Percentiles rank a stretch among this genome's conserved stretches.
phyloP scores from a whole-genome alignment of 116 monocot genomes.

The Papilionanthe hybrid region DNA sequence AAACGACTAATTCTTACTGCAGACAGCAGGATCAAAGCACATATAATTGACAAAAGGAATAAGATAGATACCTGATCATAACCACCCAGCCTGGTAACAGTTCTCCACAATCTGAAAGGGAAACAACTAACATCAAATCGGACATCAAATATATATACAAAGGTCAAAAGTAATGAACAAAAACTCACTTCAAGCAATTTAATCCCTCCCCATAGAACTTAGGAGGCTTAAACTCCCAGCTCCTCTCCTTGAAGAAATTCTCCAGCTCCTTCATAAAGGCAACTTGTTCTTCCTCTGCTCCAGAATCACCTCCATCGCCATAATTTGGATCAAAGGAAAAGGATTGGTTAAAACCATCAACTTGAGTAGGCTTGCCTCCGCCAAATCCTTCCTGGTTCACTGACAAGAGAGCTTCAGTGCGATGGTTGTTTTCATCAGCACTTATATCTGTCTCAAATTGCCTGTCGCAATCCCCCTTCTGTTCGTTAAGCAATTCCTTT shows the following conservation, averaged over 20 bases:
- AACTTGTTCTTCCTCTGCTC: constrained; percentile 78
- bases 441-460: constrained; percentile 12
- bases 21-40: no score
- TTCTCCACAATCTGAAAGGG: constrained; percentile 69
- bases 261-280: constrained; percentile 92
- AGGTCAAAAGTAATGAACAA: not conserved
- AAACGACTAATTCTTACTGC: no score
- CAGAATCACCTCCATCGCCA: constrained; percentile 68
- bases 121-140: not conserved
- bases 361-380: constrained; percentile 8
- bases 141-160: not conserved
- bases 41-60: not conserved
- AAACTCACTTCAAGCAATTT: constrained; percentile 87
- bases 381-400: constrained; percentile 22
- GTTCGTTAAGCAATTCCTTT: constrained; percentile 3
- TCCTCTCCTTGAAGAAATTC: constrained; percentile 68
- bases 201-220: constrained; percentile 88
- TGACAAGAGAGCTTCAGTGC: constrained; percentile 17
- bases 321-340: constrained; percentile 30
- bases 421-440: constrained; percentile 18
- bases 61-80: constrained; percentile 67
- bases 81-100: constrained; percentile 75
- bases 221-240: constrained; percentile 85
- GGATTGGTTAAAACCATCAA: constrained; percentile 16
- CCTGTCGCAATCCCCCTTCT: constrained; percentile 24